Evolutionary conservation across 2,329 filamentous ascomycete species (phyloP).

Genomic region (Cercospora canescens): DNA sequence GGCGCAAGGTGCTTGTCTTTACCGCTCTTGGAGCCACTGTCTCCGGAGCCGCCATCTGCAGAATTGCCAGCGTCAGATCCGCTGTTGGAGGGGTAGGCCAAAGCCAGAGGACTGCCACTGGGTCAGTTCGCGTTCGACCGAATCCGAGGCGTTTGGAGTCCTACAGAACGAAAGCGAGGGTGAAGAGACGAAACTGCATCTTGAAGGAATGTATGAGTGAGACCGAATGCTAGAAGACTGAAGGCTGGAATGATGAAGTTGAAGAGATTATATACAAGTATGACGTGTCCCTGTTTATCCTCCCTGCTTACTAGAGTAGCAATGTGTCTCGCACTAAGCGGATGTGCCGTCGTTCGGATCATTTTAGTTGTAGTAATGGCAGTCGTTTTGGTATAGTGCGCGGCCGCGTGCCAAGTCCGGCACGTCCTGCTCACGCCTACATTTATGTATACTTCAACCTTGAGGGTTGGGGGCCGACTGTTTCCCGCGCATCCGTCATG

Average conservation of each 20-base stretch:
- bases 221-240: neutral
- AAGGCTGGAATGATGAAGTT: neutral
- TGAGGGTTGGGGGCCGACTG: no score
- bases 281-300: neutral
- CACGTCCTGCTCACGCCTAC: no score
- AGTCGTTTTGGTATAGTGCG: no score
- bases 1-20: neutral
- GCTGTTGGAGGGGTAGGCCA: neutral
- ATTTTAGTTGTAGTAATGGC: no score
- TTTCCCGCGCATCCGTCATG: neutral
- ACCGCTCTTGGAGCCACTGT: neutral
- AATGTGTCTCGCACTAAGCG: neutral
- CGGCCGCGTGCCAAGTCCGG: no score
- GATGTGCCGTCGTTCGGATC: neutral
- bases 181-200: neutral
- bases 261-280: neutral
- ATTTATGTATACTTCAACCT: no score
- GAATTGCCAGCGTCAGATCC: neutral
- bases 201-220: neutral
- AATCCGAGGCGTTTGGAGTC: neutral
- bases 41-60: neutral
- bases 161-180: neutral
- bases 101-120: neutral
- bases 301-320: neutral
- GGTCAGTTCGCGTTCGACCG: neutral